A percentile compares a stretch with the other conserved stretches of the same genome.
These are phyloP conservation scores for Ambrosia hybrid DNA, from an alignment of 140 eudicot species.

Conservation along the genomic window DNA sequence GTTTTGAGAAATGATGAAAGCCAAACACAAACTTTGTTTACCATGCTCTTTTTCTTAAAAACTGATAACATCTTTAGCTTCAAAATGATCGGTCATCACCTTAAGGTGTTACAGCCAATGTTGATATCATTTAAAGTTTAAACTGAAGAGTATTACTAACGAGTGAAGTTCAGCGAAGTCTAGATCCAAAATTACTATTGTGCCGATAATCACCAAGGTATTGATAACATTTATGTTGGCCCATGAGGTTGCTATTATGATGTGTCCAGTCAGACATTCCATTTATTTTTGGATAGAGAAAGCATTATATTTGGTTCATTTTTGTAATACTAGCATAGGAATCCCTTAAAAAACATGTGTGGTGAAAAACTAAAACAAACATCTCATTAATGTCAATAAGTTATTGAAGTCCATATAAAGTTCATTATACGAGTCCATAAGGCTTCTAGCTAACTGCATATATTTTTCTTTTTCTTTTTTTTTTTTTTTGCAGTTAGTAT, in stretches of 20 bases:
- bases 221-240: background rate
- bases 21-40: background rate
- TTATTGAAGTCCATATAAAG: background rate
- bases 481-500: background rate
- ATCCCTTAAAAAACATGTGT: background rate
- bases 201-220: background rate
- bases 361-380: background rate
- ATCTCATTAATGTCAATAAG: background rate
- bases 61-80: too few relatives aligned
- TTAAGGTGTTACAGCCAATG: too few relatives aligned
- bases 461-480: background rate
- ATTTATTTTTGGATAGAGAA: background rate
- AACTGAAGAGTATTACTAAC: too few relatives aligned
- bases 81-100: too few relatives aligned
- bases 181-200: background rate
- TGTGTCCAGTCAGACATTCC: background rate
- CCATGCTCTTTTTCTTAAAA: background rate
- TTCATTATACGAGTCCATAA: background rate
- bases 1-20: background rate
- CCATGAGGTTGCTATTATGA: background rate
- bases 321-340: too few relatives aligned
- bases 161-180: too few relatives aligned
- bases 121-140: too few relatives aligned
- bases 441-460: background rate
- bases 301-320: background rate